Evolutionary conservation across 2,329 filamentous ascomycete species (phyloP), one percentile per base, ranked within the genome.

Genomic region (Thielaviopsis cerberus): DNA sequence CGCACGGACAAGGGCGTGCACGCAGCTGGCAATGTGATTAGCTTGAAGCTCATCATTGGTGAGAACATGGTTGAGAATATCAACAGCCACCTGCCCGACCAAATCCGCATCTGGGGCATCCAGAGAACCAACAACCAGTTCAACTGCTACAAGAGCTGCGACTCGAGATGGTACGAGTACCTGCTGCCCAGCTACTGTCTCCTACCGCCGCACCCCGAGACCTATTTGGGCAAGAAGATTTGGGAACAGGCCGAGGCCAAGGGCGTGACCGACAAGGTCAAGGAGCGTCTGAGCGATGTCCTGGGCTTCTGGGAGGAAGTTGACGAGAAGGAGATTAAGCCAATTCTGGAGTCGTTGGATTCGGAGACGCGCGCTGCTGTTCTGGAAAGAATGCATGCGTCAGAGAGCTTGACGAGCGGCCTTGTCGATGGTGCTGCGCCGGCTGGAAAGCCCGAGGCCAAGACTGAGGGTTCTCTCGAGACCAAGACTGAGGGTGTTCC

Each of bases 1-100:
- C 80, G 92, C 62, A 98, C 92, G 0, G 92, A 98, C 73, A 98
- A 97, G 74, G 92, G 92, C 57, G 91, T 97, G 1, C 91, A 97
- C 69, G 91, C 91, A 1, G 91, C 91, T 1, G 92, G 91, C 56
- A 97, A 97, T 67, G 84, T 97, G 66, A 88, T 97, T 62, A 95
- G 88, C 30, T 70, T 97, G 65, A 98, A 98, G 73, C 76, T 98
- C 64, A 97, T 98, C 65, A 84, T 96, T 53, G 91, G 97, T 70
- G 91, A 97, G 60, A 77, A 82, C 11, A 81, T 96, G 54, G 83
- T 97, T 24, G 74, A 89, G 59, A 94, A 88, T 72, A 95, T 98
- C 77, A 98, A 98, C 71, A 78, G 81, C 37, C 74, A 86, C 58
- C 76, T 98, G 48, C 86, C 85, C 1, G 78, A 84, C 3, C 92